Conservation (phyloP, 2,329 filamentous ascomycete genomes). For the Thielaviopsis musarum region DNA sequence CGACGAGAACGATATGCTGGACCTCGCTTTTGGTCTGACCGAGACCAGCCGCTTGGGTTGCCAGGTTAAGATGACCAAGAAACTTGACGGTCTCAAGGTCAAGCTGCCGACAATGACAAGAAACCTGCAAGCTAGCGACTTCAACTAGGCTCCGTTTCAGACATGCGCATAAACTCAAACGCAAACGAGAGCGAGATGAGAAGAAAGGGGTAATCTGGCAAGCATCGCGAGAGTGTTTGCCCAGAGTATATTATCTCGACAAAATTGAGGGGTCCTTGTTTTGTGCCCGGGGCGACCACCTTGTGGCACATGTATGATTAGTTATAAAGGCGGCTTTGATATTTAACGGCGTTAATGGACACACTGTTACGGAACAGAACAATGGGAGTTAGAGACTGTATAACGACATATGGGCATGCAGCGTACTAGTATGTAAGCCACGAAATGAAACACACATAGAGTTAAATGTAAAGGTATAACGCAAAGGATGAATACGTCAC, state of each 20-base stretch:
- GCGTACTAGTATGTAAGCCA: background rate
- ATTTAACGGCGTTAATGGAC: background rate
- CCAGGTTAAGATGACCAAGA: constrained; percentile 81
- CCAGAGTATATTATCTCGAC: background rate
- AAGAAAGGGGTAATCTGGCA: background rate
- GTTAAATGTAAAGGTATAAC: too few species aligned
- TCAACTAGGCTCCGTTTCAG: constrained; percentile 27
- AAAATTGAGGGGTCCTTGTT: background rate
- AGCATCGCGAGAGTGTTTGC: background rate
- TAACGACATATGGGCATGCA: too few species aligned
- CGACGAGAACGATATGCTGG: constrained; percentile 80
- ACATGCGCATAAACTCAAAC: too few species aligned
- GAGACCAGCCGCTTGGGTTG: constrained; percentile 75
- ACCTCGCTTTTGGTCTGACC: constrained; percentile 76
- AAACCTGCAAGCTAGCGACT: constrained; percentile 92
- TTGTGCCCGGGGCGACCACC: background rate
- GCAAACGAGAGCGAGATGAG: background rate
- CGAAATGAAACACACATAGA: background rate
- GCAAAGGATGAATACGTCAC: too few species aligned
- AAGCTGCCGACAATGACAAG: constrained; percentile 84
- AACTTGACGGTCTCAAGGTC: constrained; percentile 72
- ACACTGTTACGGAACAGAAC: background rate
- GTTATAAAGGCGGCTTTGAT: background rate
- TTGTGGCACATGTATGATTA: background rate
- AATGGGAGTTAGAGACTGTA: background rate